Conservation (phyloP, 2,329 filamentous ascomycete genomes). For the Talaromyces sp. region DNA sequence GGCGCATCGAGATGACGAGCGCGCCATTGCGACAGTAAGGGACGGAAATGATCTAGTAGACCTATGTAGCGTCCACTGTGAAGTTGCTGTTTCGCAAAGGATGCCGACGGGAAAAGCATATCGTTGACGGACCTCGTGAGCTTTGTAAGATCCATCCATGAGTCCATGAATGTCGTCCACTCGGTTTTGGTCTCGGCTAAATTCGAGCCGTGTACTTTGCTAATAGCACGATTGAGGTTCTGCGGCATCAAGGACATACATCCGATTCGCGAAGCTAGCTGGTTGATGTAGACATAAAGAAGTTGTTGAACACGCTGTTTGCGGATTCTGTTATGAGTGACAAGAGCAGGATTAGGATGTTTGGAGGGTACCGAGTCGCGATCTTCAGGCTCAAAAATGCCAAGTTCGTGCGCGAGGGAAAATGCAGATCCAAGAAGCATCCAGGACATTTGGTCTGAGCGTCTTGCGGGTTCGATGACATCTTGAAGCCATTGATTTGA, state of each 20-base stretch:
- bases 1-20: constrained; percentile 36
- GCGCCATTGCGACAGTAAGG: constrained; percentile 40
- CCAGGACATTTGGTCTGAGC: constrained; percentile 59
- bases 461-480: constrained; percentile 52
- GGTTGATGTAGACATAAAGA: constrained; percentile 47
- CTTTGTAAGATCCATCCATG: constrained; percentile 51
- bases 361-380: constrained; percentile 26
- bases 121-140: constrained; percentile 54
- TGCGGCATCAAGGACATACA: constrained; percentile 55
- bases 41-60: constrained; percentile 45
- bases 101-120: constrained; percentile 49
- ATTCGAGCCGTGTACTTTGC: constrained; percentile 21
- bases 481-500: constrained; percentile 51
- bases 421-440: constrained; percentile 55
- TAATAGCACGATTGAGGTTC: constrained; percentile 37
- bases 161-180: constrained; percentile 54
- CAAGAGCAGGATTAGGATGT: constrained; percentile 19
- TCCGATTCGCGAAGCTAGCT: constrained; percentile 48
- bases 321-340: constrained; percentile 27
- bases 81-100: constrained; percentile 22
- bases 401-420: constrained; percentile 52
- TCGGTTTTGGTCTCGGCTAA: constrained; percentile 32
- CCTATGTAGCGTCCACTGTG: constrained; percentile 51
- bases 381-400: constrained; percentile 44
- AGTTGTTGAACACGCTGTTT: constrained; percentile 33